Evolutionary conservation across 352 stramenopile genomes (phyloP), one percentile per base, ranked within the genome.

Genomic region (Globisporangium ultimum): DNA sequence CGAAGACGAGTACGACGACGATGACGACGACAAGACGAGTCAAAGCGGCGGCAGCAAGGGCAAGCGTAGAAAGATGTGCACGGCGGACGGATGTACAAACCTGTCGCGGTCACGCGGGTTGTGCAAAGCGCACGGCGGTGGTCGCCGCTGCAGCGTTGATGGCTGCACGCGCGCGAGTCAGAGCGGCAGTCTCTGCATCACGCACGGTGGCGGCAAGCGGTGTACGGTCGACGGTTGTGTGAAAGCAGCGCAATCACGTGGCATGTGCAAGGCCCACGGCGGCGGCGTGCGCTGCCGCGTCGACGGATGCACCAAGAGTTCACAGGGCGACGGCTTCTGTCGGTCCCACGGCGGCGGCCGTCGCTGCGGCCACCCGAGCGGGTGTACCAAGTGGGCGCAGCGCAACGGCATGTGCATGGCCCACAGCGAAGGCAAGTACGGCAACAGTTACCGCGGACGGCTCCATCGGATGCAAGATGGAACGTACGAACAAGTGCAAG

Each of bases 401-500:
- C 79, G 83, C 18, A 93, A 93, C 47, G 83, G 83, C 17, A 91
- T 91, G 79, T 93, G 83, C 71, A 93, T 93, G 84, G 82, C 79
- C 1, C 84, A 93, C 57, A 91, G 81, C 47, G 84, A 93, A 56
- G 84, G 84, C 20, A 85, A 83, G 49, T 93, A 93, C 45, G 83
- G 83, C 28, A 91, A 89, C 58, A 92, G 83, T 58, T 92, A 92
- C 48, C 78, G 83, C 52, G 83, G 83, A 2, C 69, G 83, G 5
- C 64, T 89, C 40, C 48, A 80, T 22, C 79, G 81, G 36, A 74
- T 73, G 57, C 38, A 66, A 46, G 55, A 63, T 3, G 59, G 68
- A 32, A 5, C 24, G 24, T 32, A 32, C 42, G 57, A 63, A 4
- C 57, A 49, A 3, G 38, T 32, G 5, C 48, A 57, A 13, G 40